Evolutionary conservation across 768 basidiomycete species (phyloP).

Genomic region (Lentinula sp.): DNA sequence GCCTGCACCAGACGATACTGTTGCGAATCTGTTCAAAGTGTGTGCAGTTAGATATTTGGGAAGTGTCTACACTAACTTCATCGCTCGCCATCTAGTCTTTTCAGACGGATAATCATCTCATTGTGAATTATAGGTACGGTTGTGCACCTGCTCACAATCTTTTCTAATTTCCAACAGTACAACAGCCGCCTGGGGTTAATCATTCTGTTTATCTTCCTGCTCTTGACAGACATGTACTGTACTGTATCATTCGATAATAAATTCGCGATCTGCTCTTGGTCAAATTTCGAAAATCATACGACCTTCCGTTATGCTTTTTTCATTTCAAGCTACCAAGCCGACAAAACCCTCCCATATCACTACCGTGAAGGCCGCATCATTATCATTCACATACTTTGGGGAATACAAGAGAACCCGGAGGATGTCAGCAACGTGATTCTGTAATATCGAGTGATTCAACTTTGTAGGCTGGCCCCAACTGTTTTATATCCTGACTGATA

Average conservation of each 20-base stretch:
- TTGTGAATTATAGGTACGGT: conserved; percentile 83
- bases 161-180: conserved; percentile 31
- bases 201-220: neutral
- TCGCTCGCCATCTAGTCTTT: conserved; percentile 51
- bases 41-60: neutral
- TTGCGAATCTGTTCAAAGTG: conserved; percentile 73
- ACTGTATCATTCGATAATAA: too few relatives aligned
- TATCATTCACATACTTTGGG: too few relatives aligned
- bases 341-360: too few relatives aligned
- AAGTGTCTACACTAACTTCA: neutral
- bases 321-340: too few relatives aligned
- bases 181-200: conserved; percentile 59
- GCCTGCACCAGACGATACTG: conserved; percentile 78
- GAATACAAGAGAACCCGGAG: too few relatives aligned
- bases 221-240: neutral
- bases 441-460: neutral
- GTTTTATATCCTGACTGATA: neutral
- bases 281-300: too few relatives aligned
- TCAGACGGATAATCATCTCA: conserved; percentile 81
- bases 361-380: too few relatives aligned
- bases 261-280: too few relatives aligned
- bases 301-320: too few relatives aligned
- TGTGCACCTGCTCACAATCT: neutral
- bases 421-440: too few relatives aligned
- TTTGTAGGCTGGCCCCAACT: too few relatives aligned